Conservation (phyloP, 2,329 filamentous ascomycete species). For the Sarocladium kiliense region DNA sequence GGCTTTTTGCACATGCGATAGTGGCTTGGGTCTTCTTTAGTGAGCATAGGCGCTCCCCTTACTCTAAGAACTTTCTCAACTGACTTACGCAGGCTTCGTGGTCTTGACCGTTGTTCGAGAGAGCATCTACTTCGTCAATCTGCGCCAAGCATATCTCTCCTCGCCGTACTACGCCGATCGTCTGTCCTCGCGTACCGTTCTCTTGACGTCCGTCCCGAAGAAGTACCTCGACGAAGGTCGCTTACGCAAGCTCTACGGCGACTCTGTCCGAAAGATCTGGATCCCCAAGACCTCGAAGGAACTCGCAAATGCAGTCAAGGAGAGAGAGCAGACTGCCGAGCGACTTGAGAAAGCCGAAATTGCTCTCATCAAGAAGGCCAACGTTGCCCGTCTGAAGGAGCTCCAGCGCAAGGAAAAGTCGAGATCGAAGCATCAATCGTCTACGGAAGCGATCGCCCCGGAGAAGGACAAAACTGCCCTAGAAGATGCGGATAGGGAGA, state of each 20-base stretch:
- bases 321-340: constrained; percentile 74
- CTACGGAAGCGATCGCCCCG: neutral
- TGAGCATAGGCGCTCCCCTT: constrained; percentile 13
- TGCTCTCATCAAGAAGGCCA: constrained; percentile 74
- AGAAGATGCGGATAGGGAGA: neutral
- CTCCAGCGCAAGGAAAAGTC: neutral
- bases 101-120: constrained; percentile 86
- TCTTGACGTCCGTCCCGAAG: constrained; percentile 80
- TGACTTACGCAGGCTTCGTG: constrained; percentile 79
- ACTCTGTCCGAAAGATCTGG: constrained; percentile 79
- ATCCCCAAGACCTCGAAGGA: constrained; percentile 72
- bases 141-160: constrained; percentile 87
- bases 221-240: constrained; percentile 73
- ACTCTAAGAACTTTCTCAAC: too few species aligned
- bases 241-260: constrained; percentile 75
- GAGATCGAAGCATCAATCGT: neutral
- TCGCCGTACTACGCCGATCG: constrained; percentile 79
- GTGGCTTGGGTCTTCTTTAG: constrained; percentile 72
- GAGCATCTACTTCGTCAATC: constrained; percentile 84
- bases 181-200: constrained; percentile 83
- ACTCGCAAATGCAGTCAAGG: constrained; percentile 73
- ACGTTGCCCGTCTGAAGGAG: constrained; percentile 61
- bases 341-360: constrained; percentile 84
- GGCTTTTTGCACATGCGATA: constrained; percentile 77
- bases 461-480: neutral